Conservation (phyloP, 495 filamentous ascomycete genomes). For the Aspergillus incahuasiensis region DNA sequence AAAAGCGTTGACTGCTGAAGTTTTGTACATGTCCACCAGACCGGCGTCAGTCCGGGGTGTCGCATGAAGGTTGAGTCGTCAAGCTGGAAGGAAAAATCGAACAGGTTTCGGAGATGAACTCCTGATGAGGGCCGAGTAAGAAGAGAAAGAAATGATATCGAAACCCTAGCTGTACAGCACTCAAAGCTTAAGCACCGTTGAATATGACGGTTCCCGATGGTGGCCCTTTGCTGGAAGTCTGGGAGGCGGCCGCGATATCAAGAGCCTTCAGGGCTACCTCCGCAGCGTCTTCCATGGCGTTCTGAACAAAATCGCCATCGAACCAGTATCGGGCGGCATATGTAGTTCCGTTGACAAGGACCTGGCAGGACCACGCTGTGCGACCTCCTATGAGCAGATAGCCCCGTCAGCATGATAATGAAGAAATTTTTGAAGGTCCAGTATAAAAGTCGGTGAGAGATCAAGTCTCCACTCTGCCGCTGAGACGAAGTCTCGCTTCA, state of each 20-base stretch:
- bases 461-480: constrained; percentile 26
- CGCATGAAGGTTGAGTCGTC: constrained; percentile 13
- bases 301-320: constrained; percentile 78
- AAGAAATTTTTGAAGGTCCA: background rate
- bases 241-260: constrained; percentile 18
- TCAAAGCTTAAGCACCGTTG: background rate
- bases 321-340: constrained; percentile 82
- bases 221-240: background rate
- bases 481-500: constrained; percentile 15
- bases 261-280: constrained; percentile 59
- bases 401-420: constrained; percentile 13
- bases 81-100: background rate
- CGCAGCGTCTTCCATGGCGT: constrained; percentile 87
- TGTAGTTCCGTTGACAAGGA: constrained; percentile 52
- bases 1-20: constrained; percentile 27
- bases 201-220: background rate
- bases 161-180: constrained; percentile 13
- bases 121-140: constrained; percentile 5
- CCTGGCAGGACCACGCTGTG: constrained; percentile 81
- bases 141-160: constrained; percentile 7
- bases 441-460: constrained; percentile 42
- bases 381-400: constrained; percentile 60
- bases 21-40: constrained; percentile 26
- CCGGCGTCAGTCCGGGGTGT: constrained; percentile 22
- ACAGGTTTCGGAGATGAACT: background rate